A percentile compares a stretch with the other conserved stretches of the same genome.
phyloP scores from a whole-genome alignment of 345 rosid genomes.

The Populus nigra region DNA sequence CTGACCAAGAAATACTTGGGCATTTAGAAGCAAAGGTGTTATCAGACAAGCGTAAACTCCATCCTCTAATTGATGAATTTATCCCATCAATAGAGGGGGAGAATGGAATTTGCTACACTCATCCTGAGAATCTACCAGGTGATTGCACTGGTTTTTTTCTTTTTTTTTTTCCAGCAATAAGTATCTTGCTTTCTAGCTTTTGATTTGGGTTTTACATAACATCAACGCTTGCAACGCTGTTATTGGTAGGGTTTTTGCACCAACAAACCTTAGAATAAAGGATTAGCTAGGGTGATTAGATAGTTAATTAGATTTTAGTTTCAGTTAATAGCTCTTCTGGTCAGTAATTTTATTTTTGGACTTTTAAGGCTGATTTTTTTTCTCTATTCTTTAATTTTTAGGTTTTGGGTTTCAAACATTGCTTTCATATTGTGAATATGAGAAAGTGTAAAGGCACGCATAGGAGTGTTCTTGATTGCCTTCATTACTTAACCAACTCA shows the following conservation, averaged over 20 bases:
- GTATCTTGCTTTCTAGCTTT: not conserved
- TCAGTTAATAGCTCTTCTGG: no score
- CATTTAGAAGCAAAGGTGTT: constrained; percentile 76
- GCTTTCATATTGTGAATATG: not conserved
- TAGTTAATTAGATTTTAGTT: not conserved
- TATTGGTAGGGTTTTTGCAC: not conserved
- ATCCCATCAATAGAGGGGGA: constrained; percentile 82
- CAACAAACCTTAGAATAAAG: not conserved
- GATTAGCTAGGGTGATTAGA: not conserved
- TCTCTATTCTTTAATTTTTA: not conserved
- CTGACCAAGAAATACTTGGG: constrained; percentile 83
- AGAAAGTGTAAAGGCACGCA: not conserved
- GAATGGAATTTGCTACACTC: constrained; percentile 91
- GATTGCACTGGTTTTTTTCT: not conserved
- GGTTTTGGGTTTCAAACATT: not conserved
- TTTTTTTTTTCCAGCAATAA: no score
- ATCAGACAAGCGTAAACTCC: constrained; percentile 54
- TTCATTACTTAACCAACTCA: not conserved
- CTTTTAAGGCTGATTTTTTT: not conserved
- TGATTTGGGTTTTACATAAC: not conserved
- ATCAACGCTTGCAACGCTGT: not conserved
- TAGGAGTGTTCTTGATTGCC: not conserved
- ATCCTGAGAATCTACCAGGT: constrained; percentile 95
- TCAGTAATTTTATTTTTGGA: no score
- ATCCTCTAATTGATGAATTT: constrained; percentile 84